Conservation (phyloP, 768 basidiomycete species). For the Paxillus ammoniavirescens region DNA sequence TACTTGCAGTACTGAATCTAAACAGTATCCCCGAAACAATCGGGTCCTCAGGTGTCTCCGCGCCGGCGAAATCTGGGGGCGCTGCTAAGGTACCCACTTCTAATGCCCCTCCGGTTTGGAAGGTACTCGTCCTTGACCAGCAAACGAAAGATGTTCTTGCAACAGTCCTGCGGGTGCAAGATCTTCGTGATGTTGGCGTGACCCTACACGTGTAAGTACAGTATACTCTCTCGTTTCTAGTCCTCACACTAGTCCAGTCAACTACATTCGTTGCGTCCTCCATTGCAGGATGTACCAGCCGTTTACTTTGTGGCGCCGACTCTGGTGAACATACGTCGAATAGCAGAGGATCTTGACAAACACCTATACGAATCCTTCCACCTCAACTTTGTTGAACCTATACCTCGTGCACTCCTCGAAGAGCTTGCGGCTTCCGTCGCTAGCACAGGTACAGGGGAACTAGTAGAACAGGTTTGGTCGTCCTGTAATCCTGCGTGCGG, state of each 20-base stretch:
- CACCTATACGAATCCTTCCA: slow-evolving; percentile 90
- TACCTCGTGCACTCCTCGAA: slow-evolving; percentile 86
- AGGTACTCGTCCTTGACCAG: slow-evolving; percentile 92
- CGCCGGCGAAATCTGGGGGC: slow-evolving; percentile 30
- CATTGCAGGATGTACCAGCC: slow-evolving; percentile 94
- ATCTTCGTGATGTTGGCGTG: slow-evolving; percentile 93
- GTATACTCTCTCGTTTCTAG: neutral
- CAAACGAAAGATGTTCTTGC: slow-evolving; percentile 95
- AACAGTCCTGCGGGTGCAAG: slow-evolving; percentile 92
- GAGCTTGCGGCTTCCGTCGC: slow-evolving; percentile 91
- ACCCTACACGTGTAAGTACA: slow-evolving; percentile 91
- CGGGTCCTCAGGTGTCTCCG: slow-evolving; percentile 3
- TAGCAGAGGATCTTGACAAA: slow-evolving; percentile 91
- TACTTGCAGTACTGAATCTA: slow-evolving; percentile 85
- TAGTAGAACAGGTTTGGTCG: slow-evolving; percentile 65
- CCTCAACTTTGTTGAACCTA: slow-evolving; percentile 91
- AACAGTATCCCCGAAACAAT: slow-evolving; percentile 50
- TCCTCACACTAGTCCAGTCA: slow-evolving; percentile 53
- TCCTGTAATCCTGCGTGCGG: neutral
- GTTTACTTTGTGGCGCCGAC: slow-evolving; percentile 96
- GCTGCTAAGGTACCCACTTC: slow-evolving; percentile 50
- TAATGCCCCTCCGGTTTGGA: slow-evolving; percentile 86
- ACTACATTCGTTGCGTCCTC: slow-evolving; percentile 83
- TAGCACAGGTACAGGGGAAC: slow-evolving; percentile 76
- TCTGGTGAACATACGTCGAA: slow-evolving; percentile 78